phyloP scores from a whole-genome alignment of 306 rosid genomes.

The Canavalia gladiata region DNA sequence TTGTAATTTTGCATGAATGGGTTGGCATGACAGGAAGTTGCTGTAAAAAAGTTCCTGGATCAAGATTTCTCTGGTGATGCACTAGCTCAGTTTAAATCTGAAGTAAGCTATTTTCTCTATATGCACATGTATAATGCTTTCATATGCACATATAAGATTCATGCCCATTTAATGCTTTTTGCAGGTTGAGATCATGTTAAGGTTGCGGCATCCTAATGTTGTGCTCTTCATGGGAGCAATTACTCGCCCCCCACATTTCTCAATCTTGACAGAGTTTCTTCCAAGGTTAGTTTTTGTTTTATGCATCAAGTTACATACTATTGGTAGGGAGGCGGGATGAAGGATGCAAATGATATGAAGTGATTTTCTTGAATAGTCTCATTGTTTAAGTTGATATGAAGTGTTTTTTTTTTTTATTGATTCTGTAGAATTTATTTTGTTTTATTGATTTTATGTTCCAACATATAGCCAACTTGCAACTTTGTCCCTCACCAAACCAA shows the following conservation, averaged over 20 bases:
- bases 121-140: slow-evolving; percentile 24
- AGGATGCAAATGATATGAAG: not conserved
- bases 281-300: slow-evolving; percentile 71
- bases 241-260: slow-evolving; percentile 92
- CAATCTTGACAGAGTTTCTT: slow-evolving; percentile 95
- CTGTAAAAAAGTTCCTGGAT: slow-evolving; percentile 96
- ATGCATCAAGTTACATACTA: slow-evolving; percentile 15
- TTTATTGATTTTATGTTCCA: slow-evolving; percentile 15
- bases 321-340: slow-evolving; percentile 36
- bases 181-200: slow-evolving; percentile 97
- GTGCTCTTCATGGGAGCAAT: slow-evolving; percentile 99
- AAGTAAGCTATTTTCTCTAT: slow-evolving; percentile 68
- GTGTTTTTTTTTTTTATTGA: slow-evolving; percentile 34
- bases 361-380: slow-evolving; percentile 23
- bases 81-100: slow-evolving; percentile 87
- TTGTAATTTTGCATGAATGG: slow-evolving; percentile 43
- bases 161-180: slow-evolving; percentile 45
- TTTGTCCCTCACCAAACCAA: slow-evolving; percentile 30
- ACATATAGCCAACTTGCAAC: slow-evolving; percentile 33
- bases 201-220: slow-evolving; percentile 98
- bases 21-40: slow-evolving; percentile 83
- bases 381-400: slow-evolving; percentile 26
- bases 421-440: slow-evolving; percentile 25
- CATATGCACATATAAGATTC: slow-evolving; percentile 29
- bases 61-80: slow-evolving; percentile 98